Conservation (phyloP, 2,329 filamentous ascomycete genomes). For the Magnaporthiopsis rhizophila region DNA sequence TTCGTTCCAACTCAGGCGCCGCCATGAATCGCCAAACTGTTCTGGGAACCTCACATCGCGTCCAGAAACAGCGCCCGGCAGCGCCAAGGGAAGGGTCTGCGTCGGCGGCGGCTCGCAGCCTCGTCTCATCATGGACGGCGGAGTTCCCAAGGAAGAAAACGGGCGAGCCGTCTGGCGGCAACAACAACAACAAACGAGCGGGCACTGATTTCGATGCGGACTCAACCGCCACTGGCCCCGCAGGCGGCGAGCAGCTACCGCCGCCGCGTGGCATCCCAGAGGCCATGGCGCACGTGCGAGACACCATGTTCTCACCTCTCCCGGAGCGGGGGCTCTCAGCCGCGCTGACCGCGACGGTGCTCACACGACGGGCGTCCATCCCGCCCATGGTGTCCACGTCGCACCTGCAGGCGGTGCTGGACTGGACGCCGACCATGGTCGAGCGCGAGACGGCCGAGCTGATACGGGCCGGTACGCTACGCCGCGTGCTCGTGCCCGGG, state of each 20-base stretch:
- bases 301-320: slow-evolving; percentile 55
- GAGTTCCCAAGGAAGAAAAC: slow-evolving; percentile 13
- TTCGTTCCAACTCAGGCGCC: background rate
- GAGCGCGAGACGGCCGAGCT: slow-evolving; percentile 62
- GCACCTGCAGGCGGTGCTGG: slow-evolving; percentile 57
- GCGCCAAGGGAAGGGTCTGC: background rate
- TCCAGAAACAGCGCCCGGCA: slow-evolving; percentile 13
- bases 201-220: slow-evolving; percentile 40
- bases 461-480: slow-evolving; percentile 44
- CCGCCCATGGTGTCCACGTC: slow-evolving; percentile 58
- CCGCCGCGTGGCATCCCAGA: slow-evolving; percentile 53
- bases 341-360: slow-evolving; percentile 23
- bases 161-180: slow-evolving; percentile 4
- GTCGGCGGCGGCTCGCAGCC: slow-evolving; percentile 6
- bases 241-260: slow-evolving; percentile 44
- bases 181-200: background rate
- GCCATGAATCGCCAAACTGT: slow-evolving; percentile 17
- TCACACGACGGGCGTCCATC: slow-evolving; percentile 50
- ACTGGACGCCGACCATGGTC: slow-evolving; percentile 48
- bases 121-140: slow-evolving; percentile 13
- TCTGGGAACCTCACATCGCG: slow-evolving; percentile 14
- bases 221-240: slow-evolving; percentile 44
- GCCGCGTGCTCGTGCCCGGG: slow-evolving; percentile 55
- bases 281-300: slow-evolving; percentile 54
- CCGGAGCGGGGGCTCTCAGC: slow-evolving; percentile 35